Percentiles rank a stretch among this genome's conserved stretches.
These are phyloP conservation scores for Talaromyces proteolyticus DNA, from an alignment of 495 filamentous ascomycete genomes.

Conservation along the genomic window DNA sequence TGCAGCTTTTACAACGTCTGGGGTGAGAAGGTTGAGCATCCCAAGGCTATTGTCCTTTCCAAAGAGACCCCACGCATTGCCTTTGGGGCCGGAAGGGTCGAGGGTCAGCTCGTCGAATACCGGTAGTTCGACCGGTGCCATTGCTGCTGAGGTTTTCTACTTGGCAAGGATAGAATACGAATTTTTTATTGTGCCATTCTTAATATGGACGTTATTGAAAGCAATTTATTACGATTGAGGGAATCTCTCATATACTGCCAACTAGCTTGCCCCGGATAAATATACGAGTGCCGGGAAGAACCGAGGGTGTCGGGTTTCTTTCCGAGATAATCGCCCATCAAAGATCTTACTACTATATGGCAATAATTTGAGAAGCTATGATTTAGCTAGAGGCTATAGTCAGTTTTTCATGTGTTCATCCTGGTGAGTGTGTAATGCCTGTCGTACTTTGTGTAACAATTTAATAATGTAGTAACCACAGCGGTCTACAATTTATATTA, in stretches of 20 bases:
- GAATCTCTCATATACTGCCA: too few relatives aligned
- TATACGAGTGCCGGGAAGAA: not conserved
- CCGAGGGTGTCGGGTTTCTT: not conserved
- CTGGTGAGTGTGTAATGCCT: too few relatives aligned
- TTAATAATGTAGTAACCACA: too few relatives aligned
- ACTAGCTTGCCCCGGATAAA: not conserved
- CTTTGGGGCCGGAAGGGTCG: constrained; percentile 32
- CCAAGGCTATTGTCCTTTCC: constrained; percentile 39
- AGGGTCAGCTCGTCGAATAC: constrained; percentile 41
- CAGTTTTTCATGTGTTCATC: too few relatives aligned
- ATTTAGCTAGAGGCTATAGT: too few relatives aligned
- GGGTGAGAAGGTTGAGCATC: constrained; percentile 46
- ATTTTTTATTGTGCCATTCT: too few relatives aligned
- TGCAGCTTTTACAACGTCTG: constrained; percentile 37
- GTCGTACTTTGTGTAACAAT: too few relatives aligned
- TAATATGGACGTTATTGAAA: too few relatives aligned
- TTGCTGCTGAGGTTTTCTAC: not conserved
- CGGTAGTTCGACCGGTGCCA: constrained; percentile 12
- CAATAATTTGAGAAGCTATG: too few relatives aligned
- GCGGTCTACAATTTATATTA: too few relatives aligned
- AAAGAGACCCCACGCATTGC: constrained; percentile 48
- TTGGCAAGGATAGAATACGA: not conserved
- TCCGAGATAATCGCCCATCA: not conserved
- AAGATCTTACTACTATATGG: too few relatives aligned
- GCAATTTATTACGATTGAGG: too few relatives aligned